Evolutionary conservation across 2,329 filamentous ascomycete genomes (phyloP), one percentile per base, ranked within the genome.

Genomic region (Colletotrichum sansevieriae): DNA sequence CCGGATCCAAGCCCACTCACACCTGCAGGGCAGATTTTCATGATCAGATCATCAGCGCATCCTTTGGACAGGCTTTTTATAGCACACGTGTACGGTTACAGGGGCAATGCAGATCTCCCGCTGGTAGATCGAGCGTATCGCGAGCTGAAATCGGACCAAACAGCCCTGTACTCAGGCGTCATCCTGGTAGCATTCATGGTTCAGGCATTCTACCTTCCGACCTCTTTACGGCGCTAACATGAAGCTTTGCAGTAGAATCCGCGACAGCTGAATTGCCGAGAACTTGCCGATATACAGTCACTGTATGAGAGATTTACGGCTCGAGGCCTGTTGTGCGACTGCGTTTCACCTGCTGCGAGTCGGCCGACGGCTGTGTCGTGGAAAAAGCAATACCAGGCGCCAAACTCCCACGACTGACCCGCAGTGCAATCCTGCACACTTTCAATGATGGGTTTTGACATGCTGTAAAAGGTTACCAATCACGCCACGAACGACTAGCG

Each of bases 21-120:
- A 35, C 46, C 22, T 52, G 46, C 46, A 61, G 33, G 35, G 33
- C 46, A 51, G 22, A 25, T 11, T 15, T 20, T 33, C 35, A 41
- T n/a, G 46, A 62, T 54, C 59, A 62, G 46, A 41, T 33, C 29
- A 62, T 44, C 59, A 62, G 2, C 37, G 47, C n/a, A 44, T 29
- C 25, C 44, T 52, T 43, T 47, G 37, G 20, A 25, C 52, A 11
- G 20, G n/a, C 15, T n/a, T 20, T 62, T 52, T 35, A 11, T 54
- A 20, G 47, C n/a, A 54, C 47, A 54, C 47, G 13, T 54, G 47
- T 35, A 33, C 6, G 37, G 35, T 15, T 22, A 25, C 59, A 62
- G 47, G 47, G 59, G 59, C 12, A 55, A 35, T 54, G 59, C 46
- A 62, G 59, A 62, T 62, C 59, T 62, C 47, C 59, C 47, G 59